Percentiles rank a stretch among this genome's conserved stretches.
Evolutionary conservation across 2,329 filamentous ascomycete genomes (phyloP).

Genomic region (Hypoxylon sp.): DNA sequence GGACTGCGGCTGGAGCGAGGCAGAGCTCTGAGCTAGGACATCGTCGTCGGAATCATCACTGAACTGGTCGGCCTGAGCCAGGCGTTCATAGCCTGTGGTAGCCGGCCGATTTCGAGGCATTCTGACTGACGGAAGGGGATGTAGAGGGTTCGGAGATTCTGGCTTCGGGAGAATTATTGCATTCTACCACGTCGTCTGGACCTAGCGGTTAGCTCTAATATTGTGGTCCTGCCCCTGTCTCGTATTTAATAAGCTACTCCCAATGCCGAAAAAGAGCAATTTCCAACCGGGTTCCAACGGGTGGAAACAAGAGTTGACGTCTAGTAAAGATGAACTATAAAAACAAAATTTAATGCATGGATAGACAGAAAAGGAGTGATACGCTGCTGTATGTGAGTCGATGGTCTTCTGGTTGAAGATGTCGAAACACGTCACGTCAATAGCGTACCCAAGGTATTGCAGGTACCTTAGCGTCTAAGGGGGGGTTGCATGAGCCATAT

Average conservation of each 20-base stretch:
- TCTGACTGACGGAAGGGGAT: constrained; percentile 49
- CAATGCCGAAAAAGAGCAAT: constrained; percentile 22
- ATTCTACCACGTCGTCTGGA: constrained; percentile 35
- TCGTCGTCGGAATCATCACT: constrained; percentile 80
- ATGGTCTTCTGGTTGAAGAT: constrained; percentile 16
- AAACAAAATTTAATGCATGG: constrained; percentile 14
- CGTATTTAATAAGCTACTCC: constrained; percentile 33
- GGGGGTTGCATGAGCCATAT: no score
- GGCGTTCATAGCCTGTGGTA: constrained; percentile 86
- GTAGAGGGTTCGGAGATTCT: constrained; percentile 11
- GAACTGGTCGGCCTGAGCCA: constrained; percentile 83
- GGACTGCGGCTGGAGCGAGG: constrained; percentile 65
- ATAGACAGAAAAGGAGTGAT: constrained; percentile 12
- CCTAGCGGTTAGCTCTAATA: constrained; percentile 17
- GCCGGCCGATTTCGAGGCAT: constrained; percentile 78
- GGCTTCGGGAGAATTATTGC: constrained; percentile 34
- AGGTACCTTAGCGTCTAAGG: no score
- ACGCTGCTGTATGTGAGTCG: constrained; percentile 6
- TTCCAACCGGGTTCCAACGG: constrained; percentile 34
- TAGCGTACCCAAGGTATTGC: no score
- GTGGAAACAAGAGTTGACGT: constrained; percentile 23
- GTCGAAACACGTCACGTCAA: constrained; percentile 42
- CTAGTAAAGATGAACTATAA: constrained; percentile 22
- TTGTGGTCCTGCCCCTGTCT: constrained; percentile 30
- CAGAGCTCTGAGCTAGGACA: constrained; percentile 65